These are phyloP conservation scores for Aureobasidium namibiae DNA, from an alignment of 2,329 filamentous ascomycete species.

Conservation along the genomic window DNA sequence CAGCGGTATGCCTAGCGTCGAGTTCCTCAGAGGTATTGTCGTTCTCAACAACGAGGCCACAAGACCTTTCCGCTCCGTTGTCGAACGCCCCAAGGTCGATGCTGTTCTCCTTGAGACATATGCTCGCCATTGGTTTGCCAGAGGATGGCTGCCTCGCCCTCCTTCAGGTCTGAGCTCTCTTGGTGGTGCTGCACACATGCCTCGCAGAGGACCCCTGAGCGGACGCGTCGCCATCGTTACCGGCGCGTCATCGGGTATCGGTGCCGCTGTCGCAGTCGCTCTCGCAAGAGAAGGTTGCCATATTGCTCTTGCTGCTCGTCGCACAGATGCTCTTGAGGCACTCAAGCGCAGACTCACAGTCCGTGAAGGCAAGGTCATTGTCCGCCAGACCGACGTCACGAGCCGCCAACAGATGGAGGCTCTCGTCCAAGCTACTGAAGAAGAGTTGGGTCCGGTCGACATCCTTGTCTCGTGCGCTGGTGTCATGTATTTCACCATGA, in stretches of 20 bases:
- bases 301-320: slow-evolving; percentile 63
- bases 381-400: slow-evolving; percentile 66
- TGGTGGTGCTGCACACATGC: slow-evolving; percentile 36
- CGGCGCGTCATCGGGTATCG: slow-evolving; percentile 71
- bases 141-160: slow-evolving; percentile 63
- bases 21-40: slow-evolving; percentile 62
- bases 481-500: slow-evolving; percentile 86
- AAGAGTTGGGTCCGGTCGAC: slow-evolving; percentile 63
- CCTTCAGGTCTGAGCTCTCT: slow-evolving; percentile 45
- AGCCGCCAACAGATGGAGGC: slow-evolving; percentile 56
- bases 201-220: slow-evolving; percentile 50
- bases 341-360: slow-evolving; percentile 54
- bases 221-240: slow-evolving; percentile 69
- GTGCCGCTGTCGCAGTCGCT: slow-evolving; percentile 62
- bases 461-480: slow-evolving; percentile 74
- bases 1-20: slow-evolving; percentile 69
- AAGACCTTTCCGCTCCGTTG: slow-evolving; percentile 47
- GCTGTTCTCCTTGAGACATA: slow-evolving; percentile 65
- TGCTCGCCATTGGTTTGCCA: slow-evolving; percentile 68
- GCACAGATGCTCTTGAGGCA: slow-evolving; percentile 58
- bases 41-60: slow-evolving; percentile 66
- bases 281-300: slow-evolving; percentile 64
- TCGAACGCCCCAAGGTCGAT: slow-evolving; percentile 63
- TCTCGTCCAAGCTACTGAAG: slow-evolving; percentile 51
- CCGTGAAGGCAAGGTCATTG: slow-evolving; percentile 56